Conservation (phyloP, 768 basidiomycete species). For the Termitomyces sp. region DNA sequence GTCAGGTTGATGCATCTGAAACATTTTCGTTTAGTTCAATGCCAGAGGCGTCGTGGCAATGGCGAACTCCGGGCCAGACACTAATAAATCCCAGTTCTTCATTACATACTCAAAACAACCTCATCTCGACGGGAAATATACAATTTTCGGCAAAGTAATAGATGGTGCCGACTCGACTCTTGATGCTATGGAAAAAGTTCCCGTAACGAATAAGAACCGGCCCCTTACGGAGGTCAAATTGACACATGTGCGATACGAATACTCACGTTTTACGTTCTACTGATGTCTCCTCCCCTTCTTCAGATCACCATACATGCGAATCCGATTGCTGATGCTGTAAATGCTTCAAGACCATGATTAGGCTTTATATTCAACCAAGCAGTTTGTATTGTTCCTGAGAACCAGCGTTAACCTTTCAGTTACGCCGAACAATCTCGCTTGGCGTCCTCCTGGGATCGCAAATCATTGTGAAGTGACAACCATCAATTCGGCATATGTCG, state of each 20-base stretch:
- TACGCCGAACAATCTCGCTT: not conserved
- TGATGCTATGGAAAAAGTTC: slow-evolving; percentile 89
- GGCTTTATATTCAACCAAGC: not conserved
- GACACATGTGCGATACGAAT: slow-evolving; percentile 50
- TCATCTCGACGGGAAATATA: slow-evolving; percentile 91
- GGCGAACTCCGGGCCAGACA: slow-evolving; percentile 94
- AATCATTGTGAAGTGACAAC: not conserved
- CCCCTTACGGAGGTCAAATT: slow-evolving; percentile 84
- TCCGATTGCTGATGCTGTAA: slow-evolving; percentile 79
- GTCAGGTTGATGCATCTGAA: slow-evolving; percentile 15
- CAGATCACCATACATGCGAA: slow-evolving; percentile 92
- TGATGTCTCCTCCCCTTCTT: not conserved
- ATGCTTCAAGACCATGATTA: slow-evolving; percentile 28
- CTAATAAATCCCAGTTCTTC: slow-evolving; percentile 91
- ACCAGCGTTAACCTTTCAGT: not conserved
- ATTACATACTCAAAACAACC: slow-evolving; percentile 89
- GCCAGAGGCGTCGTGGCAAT: slow-evolving; percentile 92
- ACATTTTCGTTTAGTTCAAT: slow-evolving; percentile 67
- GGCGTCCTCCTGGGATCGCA: not conserved
- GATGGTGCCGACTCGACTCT: slow-evolving; percentile 93
- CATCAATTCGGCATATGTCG: not conserved
- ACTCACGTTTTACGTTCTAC: slow-evolving; percentile 1
- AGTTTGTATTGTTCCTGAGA: not conserved
- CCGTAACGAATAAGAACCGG: slow-evolving; percentile 86
- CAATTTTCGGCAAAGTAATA: slow-evolving; percentile 97